Percentiles rank a stretch among this genome's conserved stretches.
These are phyloP conservation scores for Dioscorea alata DNA, from an alignment of 106 monocot species.

Conservation along the genomic window DNA sequence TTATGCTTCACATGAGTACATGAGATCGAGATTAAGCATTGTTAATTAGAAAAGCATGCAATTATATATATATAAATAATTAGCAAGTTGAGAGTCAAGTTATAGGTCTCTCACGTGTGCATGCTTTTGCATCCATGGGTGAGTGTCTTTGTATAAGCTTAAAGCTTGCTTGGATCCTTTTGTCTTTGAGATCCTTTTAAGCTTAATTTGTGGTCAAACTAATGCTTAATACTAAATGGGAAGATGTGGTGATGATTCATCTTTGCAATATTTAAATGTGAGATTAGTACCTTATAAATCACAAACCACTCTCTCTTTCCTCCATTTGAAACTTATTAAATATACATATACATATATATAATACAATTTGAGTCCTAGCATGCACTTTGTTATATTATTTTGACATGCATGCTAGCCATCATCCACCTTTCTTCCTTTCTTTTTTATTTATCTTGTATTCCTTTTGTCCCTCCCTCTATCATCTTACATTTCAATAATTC, in stretches of 20 bases:
- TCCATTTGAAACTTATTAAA: background rate
- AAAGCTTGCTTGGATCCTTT: no score
- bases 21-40: no score
- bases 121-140: no score
- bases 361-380: no score
- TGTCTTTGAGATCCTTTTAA: no score
- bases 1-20: no score
- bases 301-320: background rate
- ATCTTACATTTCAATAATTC: background rate
- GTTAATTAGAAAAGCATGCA: no score
- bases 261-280: background rate
- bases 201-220: conserved; percentile 14
- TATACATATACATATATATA: background rate
- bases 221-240: background rate
- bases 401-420: conserved; percentile 5
- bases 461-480: conserved; percentile 1
- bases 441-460: background rate
- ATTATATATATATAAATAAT: no score
- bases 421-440: background rate
- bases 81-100: no score
- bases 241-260: conserved; percentile 3
- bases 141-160: no score
- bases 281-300: background rate
- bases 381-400: background rate
- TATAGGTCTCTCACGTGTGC: no score